A percentile compares a stretch with the other conserved stretches of the same genome.
Conservation (phyloP, 1,284 basidiomycete species). For the Melampsora larici-populina region DNA sequence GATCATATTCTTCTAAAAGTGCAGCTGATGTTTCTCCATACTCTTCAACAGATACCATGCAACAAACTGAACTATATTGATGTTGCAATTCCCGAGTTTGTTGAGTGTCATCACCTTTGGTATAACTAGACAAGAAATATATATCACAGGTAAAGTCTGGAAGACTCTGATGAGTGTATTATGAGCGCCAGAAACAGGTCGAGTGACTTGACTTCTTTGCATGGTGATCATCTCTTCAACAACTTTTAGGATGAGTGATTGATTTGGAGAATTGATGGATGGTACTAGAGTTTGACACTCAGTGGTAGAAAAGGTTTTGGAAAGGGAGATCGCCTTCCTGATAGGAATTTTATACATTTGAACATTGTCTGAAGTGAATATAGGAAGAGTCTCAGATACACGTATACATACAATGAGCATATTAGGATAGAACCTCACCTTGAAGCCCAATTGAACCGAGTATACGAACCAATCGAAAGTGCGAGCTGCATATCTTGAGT, state of each 20-base stretch:
- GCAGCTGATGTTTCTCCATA: background rate
- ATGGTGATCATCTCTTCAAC: conserved; percentile 41
- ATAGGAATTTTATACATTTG: background rate
- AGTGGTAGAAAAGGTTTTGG: no score
- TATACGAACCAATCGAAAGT: background rate
- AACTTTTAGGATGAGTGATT: background rate
- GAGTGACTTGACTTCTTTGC: conserved; percentile 3
- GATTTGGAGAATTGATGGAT: background rate
- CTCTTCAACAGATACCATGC: background rate
- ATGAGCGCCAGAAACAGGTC: background rate
- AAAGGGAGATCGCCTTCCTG: background rate
- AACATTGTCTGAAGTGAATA: background rate
- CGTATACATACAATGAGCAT: no score
- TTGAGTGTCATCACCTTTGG: background rate
- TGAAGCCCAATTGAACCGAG: background rate
- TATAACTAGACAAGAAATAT: background rate
- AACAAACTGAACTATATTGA: background rate
- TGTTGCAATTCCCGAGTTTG: background rate
- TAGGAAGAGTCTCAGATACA: background rate
- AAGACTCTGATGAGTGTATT: conserved; percentile 2
- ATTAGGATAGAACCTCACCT: background rate
- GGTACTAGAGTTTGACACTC: no score
- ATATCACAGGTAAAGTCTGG: conserved; percentile 14
- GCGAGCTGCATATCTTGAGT: background rate
- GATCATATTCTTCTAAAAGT: background rate